Percentiles rank a stretch among this genome's conserved stretches.
These are phyloP conservation scores for Penicillium griseofulvum DNA, from an alignment of 2,329 filamentous ascomycete species.

Conservation along the genomic window DNA sequence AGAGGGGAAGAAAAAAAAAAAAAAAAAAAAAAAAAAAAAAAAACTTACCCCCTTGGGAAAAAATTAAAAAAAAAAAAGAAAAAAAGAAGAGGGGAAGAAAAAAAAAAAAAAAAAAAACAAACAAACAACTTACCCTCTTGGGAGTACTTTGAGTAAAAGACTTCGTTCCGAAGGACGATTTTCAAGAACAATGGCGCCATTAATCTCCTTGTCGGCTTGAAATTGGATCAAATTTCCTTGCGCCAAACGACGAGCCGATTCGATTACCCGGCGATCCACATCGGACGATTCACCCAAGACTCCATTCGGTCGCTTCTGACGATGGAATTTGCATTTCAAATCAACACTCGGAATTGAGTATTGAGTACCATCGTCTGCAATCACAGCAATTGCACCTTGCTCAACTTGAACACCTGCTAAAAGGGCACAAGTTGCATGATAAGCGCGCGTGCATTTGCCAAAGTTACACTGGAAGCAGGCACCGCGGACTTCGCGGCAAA, in stretches of 20 bases:
- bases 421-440: constrained; percentile 91
- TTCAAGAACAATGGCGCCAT: constrained; percentile 83
- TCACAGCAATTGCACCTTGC: constrained; percentile 78
- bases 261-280: constrained; percentile 64
- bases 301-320: constrained; percentile 79
- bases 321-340: constrained; percentile 91
- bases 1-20: no score
- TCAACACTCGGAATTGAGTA: constrained; percentile 91
- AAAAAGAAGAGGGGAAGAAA: no score
- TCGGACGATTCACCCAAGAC: constrained; percentile 68
- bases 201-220: constrained; percentile 82
- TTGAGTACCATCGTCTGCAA: constrained; percentile 84
- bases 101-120: constrained; percentile 6
- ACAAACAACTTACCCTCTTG: constrained; percentile 68
- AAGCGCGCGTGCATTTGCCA: constrained; percentile 89
- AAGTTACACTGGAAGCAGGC: constrained; percentile 95
- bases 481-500: constrained; percentile 90
- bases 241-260: constrained; percentile 66
- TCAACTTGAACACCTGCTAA: constrained; percentile 91
- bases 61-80: constrained; percentile 6
- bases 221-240: constrained; percentile 79
- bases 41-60: constrained; percentile 73
- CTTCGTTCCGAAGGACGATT: constrained; percentile 74
- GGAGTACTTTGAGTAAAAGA: constrained; percentile 77
- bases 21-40: constrained; percentile 36